A percentile compares a stretch with the other conserved stretches of the same genome.
phyloP scores from a whole-genome alignment of 352 stramenopile genomes.

The Phytopythium oedochilum region DNA sequence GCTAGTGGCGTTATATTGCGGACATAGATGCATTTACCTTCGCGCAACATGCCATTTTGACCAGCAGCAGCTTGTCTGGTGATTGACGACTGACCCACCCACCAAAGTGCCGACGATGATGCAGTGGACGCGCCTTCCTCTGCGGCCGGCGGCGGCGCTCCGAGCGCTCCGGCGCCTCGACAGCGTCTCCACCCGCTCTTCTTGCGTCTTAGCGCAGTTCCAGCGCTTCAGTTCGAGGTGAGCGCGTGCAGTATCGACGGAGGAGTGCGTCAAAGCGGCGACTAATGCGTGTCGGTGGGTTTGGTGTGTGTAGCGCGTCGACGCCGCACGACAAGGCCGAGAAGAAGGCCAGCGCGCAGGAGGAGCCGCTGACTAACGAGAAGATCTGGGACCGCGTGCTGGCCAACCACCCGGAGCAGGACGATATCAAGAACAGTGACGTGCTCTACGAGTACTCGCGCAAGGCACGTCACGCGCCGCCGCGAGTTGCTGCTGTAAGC shows the following conservation, averaged over 20 bases:
- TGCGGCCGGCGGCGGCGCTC: background rate
- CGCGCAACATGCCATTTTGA: background rate
- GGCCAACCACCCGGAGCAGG: conserved; percentile 43
- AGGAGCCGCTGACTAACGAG: conserved; percentile 58
- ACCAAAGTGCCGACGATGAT: conserved; percentile 15
- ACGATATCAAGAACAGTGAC: conserved; percentile 49
- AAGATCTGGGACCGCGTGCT: conserved; percentile 73
- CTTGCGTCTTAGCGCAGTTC: conserved; percentile 9
- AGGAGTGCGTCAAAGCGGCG: background rate
- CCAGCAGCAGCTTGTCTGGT: background rate
- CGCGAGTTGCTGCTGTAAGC: no score
- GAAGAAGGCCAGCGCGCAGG: conserved; percentile 19
- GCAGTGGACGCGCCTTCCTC: conserved; percentile 17
- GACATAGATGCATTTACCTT: background rate
- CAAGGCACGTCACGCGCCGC: conserved; percentile 43
- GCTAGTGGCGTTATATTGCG: background rate
- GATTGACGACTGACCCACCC: background rate
- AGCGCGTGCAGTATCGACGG: background rate
- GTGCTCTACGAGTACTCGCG: conserved; percentile 81
- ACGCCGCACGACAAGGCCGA: background rate
- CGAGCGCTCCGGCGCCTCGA: background rate
- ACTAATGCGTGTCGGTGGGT: no score
- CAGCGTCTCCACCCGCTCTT: background rate
- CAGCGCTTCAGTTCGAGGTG: conserved; percentile 2
- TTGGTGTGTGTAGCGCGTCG: background rate